Conservation (phyloP, 2,329 filamentous ascomycete genomes). For the Amauroascus niger region DNA sequence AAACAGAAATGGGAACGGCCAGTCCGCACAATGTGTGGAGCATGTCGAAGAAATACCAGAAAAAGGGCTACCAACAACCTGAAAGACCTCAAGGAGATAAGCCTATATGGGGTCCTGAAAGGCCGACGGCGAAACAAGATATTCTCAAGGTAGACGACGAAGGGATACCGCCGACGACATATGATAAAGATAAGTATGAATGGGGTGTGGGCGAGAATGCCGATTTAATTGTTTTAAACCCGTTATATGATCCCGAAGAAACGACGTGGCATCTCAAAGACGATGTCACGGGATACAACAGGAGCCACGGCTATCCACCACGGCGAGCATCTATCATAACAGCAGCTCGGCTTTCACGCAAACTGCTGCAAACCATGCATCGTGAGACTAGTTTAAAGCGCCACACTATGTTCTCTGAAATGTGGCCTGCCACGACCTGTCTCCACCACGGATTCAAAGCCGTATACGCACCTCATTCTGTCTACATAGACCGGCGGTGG, state of each 20-base stretch:
- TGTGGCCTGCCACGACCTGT: slow-evolving; percentile 84
- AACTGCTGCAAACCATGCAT: slow-evolving; percentile 79
- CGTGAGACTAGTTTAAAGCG: slow-evolving; percentile 74
- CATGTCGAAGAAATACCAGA: slow-evolving; percentile 28
- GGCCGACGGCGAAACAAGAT: slow-evolving; percentile 57
- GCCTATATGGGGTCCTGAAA: slow-evolving; percentile 74
- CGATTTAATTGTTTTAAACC: slow-evolving; percentile 84
- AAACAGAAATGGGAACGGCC: slow-evolving; percentile 60
- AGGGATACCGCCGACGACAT: slow-evolving; percentile 57
- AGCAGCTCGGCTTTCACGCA: slow-evolving; percentile 69
- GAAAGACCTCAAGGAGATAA: slow-evolving; percentile 41
- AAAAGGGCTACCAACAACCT: slow-evolving; percentile 12
- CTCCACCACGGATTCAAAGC: slow-evolving; percentile 90
- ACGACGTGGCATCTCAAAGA: slow-evolving; percentile 76
- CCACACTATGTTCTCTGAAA: slow-evolving; percentile 88
- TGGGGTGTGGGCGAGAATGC: slow-evolving; percentile 90
- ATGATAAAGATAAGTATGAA: slow-evolving; percentile 68
- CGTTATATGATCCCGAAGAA: slow-evolving; percentile 79
- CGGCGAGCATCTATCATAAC: slow-evolving; percentile 85
- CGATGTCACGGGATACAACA: slow-evolving; percentile 78
- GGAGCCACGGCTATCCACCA: slow-evolving; percentile 49
- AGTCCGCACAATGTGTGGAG: slow-evolving; percentile 60
- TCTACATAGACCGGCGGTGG: slow-evolving; percentile 83
- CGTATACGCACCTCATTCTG: slow-evolving; percentile 79
- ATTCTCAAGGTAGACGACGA: slow-evolving; percentile 66